Evolutionary conservation across 805 yeast species (phyloP).

Genomic region (Metschnikowia santaceciliae): DNA sequence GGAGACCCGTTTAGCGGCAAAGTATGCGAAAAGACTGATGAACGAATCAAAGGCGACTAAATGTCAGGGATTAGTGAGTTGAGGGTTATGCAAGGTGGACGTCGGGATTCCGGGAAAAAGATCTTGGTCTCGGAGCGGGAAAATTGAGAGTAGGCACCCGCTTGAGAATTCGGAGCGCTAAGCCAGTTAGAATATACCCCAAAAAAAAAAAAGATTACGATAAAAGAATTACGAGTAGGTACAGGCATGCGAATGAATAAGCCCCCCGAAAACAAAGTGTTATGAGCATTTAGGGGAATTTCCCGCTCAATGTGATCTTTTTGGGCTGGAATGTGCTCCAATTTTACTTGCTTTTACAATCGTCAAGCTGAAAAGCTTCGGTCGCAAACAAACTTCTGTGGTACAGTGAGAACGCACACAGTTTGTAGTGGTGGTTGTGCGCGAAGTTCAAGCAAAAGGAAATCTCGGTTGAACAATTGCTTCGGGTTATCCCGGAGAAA

Average conservation of each 20-base stretch:
- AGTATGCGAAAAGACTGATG: background rate
- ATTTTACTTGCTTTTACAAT: too few species aligned
- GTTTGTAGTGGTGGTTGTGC: background rate
- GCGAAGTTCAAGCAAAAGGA: background rate
- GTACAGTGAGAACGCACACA: background rate
- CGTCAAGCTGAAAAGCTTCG: background rate
- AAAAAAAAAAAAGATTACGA: conserved; percentile 2
- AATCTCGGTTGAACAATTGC: background rate
- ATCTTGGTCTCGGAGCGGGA: background rate
- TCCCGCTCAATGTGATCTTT: too few species aligned
- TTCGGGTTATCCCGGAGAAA: background rate
- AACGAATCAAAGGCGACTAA: background rate
- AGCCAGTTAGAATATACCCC: background rate
- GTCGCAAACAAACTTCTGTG: background rate
- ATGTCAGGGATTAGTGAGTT: background rate
- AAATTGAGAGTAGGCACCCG: background rate
- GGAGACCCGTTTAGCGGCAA: background rate
- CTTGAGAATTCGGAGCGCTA: conserved; percentile 1
- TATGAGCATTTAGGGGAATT: too few species aligned
- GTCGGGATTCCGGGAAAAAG: background rate
- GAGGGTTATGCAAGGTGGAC: background rate
- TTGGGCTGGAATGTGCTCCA: too few species aligned
- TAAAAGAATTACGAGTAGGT: conserved; percentile 1
- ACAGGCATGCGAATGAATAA: background rate
- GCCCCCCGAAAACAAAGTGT: background rate